Conservation (phyloP, 495 filamentous ascomycete genomes). For the Clavariopsis aquatica region DNA sequence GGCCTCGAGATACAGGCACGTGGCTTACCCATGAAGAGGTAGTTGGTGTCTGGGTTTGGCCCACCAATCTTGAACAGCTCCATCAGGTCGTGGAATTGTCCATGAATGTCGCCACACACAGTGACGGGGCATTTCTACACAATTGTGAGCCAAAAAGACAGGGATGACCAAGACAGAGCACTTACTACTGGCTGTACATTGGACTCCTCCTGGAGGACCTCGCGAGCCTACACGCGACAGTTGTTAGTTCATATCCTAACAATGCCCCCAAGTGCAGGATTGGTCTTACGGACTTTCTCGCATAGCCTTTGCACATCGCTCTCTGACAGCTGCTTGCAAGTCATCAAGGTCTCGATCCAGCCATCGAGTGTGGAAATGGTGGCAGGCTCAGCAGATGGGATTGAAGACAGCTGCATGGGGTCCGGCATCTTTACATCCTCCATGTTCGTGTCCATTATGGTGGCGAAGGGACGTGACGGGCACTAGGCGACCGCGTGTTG, state of each 20-base stretch:
- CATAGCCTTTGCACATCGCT: constrained; percentile 93
- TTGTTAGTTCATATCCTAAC: constrained; percentile 34
- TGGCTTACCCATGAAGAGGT: constrained; percentile 70
- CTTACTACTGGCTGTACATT: constrained; percentile 99
- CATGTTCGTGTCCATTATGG: constrained; percentile 94
- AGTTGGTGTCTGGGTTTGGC: constrained; percentile 97
- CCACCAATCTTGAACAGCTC: constrained; percentile 96
- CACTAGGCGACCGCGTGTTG: constrained; percentile 13
- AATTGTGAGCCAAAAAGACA: constrained; percentile 1
- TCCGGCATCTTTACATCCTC: constrained; percentile 85
- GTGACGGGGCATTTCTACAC: constrained; percentile 49
- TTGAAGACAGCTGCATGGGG: constrained; percentile 70
- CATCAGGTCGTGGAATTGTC: constrained; percentile 92
- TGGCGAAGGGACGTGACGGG: constrained; percentile 1
- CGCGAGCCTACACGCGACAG: constrained; percentile 68
- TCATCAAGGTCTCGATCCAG: constrained; percentile 99
- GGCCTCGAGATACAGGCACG: too few relatives aligned
- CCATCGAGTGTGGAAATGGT: constrained; percentile 92
- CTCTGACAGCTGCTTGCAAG: constrained; percentile 95
- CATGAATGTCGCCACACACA: constrained; percentile 56
- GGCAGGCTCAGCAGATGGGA: constrained; percentile 68
- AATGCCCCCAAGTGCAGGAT: constrained; percentile 1
- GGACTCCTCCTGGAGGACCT: constrained; percentile 94
- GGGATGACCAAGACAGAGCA: constrained; percentile 24
- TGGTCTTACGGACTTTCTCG: constrained; percentile 74